These are phyloP conservation scores for Tarenaya hassleriana DNA, from an alignment of 345 rosid genomes.

Conservation along the genomic window DNA sequence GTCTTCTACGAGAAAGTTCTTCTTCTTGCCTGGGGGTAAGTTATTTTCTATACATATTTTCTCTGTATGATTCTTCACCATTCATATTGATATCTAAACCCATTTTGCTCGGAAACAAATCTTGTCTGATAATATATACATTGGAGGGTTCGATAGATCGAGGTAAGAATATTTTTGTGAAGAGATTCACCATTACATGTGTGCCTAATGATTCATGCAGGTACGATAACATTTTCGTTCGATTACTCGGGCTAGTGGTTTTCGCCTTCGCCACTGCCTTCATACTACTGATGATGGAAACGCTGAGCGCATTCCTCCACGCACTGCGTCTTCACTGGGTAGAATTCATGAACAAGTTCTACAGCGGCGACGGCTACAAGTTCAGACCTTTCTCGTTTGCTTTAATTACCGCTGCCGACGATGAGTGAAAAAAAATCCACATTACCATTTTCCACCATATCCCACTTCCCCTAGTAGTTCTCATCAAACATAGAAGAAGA, in stretches of 20 bases:
- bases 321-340: slow-evolving; percentile 99
- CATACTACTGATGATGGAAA: slow-evolving; percentile 94
- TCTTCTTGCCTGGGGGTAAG: slow-evolving; percentile 97
- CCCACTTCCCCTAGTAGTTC: too few relatives aligned
- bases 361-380: slow-evolving; percentile 91
- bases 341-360: slow-evolving; percentile 86
- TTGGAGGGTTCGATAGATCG: too few relatives aligned
- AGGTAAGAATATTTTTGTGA: too few relatives aligned
- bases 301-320: slow-evolving; percentile 91
- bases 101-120: too few relatives aligned
- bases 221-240: slow-evolving; percentile 67
- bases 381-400: slow-evolving; percentile 86
- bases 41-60: neutral
- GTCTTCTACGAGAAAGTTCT: slow-evolving; percentile 96
- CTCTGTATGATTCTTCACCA: too few relatives aligned
- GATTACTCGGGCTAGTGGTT: slow-evolving; percentile 68
- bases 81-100: too few relatives aligned
- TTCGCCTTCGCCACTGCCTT: slow-evolving; percentile 94
- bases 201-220: slow-evolving; percentile 27
- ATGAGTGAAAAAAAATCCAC: slow-evolving; percentile 33
- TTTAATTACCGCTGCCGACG: slow-evolving; percentile 45
- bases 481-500: too few relatives aligned
- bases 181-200: too few relatives aligned
- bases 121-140: too few relatives aligned
- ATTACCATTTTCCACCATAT: too few relatives aligned